phyloP scores from a whole-genome alignment of 164 flowering plant species.

The Taxillus chinensis region DNA sequence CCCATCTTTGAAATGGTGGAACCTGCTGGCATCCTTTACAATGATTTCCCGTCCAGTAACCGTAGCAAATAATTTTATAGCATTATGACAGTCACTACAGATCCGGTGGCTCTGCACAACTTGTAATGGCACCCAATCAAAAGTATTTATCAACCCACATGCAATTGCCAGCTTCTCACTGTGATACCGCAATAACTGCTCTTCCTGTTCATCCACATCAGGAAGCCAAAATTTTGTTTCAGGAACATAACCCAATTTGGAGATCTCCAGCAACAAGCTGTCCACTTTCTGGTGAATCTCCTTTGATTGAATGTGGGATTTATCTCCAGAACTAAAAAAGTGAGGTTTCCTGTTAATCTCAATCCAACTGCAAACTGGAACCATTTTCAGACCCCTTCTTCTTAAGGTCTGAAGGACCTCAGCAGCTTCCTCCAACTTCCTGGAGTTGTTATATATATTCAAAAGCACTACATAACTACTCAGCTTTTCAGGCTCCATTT shows the following conservation, averaged over 20 bases:
- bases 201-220: conserved; percentile 72
- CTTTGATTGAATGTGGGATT: conserved; percentile 31
- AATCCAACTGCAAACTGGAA: conserved; percentile 69
- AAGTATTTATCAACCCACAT: conserved; percentile 54
- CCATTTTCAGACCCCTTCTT: conserved; percentile 57
- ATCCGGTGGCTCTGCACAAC: conserved; percentile 70
- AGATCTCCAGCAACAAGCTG: conserved; percentile 42
- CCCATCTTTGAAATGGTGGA: conserved; percentile 73
- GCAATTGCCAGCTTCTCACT: conserved; percentile 76
- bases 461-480: conserved; percentile 61
- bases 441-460: conserved; percentile 54
- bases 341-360: conserved; percentile 50
- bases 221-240: conserved; percentile 45
- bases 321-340: conserved; percentile 53
- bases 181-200: conserved; percentile 30
- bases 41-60: conserved; percentile 49
- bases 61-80: conserved; percentile 47
- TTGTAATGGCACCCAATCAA: conserved; percentile 42
- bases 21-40: conserved; percentile 65
- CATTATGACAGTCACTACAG: conserved; percentile 61
- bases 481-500: conserved; percentile 70
- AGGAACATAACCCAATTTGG: conserved; percentile 44
- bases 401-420: conserved; percentile 41
- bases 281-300: conserved; percentile 46
- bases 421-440: conserved; percentile 56